Percentiles rank a stretch among this genome's conserved stretches.
Evolutionary conservation across 495 filamentous ascomycete species (phyloP).

Genomic region (Penicillium lagena): DNA sequence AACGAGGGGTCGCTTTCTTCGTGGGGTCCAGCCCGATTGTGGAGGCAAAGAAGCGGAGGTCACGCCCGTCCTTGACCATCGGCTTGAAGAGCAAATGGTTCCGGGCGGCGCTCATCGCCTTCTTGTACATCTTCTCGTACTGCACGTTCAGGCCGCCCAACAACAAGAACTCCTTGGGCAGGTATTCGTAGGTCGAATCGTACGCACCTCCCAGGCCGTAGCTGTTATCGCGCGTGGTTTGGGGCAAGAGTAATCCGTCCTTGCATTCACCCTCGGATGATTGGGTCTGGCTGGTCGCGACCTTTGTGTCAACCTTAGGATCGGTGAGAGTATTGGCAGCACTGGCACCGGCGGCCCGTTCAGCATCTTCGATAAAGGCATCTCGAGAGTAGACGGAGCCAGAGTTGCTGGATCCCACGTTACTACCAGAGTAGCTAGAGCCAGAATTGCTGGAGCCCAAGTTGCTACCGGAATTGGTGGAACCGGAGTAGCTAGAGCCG

Average conservation of each 20-base stretch:
- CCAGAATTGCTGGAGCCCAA: too few relatives aligned
- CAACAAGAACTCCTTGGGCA: constrained; percentile 72
- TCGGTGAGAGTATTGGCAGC: not conserved
- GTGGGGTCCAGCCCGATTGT: constrained; percentile 35
- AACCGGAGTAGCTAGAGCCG: too few relatives aligned
- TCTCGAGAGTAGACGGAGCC: too few relatives aligned
- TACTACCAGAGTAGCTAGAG: too few relatives aligned
- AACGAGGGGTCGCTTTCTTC: constrained; percentile 7
- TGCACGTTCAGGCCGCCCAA: constrained; percentile 77
- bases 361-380: too few relatives aligned
- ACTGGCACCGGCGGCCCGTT: too few relatives aligned
- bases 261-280: constrained; percentile 16
- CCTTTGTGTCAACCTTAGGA: not conserved
- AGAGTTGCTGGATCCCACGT: too few relatives aligned
- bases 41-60: constrained; percentile 68
- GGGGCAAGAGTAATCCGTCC: constrained; percentile 19
- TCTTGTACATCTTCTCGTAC: constrained; percentile 77
- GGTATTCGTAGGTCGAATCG: constrained; percentile 92
- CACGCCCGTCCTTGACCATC: constrained; percentile 66
- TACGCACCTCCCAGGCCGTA: constrained; percentile 78
- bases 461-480: too few relatives aligned
- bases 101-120: constrained; percentile 60
- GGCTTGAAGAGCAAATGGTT: constrained; percentile 78
- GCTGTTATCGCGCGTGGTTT: constrained; percentile 21
- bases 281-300: too few relatives aligned